These are phyloP conservation scores for Boletus reticuloceps DNA, from an alignment of 768 basidiomycete genomes.

Conservation along the genomic window DNA sequence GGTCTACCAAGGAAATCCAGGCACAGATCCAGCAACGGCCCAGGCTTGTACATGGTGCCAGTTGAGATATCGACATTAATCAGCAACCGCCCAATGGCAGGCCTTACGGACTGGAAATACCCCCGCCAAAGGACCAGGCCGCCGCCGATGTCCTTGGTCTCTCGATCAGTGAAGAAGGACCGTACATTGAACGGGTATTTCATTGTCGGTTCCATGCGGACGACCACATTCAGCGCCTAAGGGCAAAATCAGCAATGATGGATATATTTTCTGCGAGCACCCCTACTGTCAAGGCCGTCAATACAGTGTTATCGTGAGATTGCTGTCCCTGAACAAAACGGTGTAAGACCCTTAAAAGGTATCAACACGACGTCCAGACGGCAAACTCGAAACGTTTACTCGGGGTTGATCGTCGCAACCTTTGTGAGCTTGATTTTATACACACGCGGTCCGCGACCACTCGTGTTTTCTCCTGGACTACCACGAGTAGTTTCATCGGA, in stretches of 20 bases:
- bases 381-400: slow-evolving; percentile 31
- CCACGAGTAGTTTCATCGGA: slow-evolving; percentile 36
- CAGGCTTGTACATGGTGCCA: slow-evolving; percentile 70
- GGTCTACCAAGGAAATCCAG: slow-evolving; percentile 48
- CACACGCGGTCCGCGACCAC: slow-evolving; percentile 50
- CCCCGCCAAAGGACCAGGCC: slow-evolving; percentile 77
- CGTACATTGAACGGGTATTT: slow-evolving; percentile 70
- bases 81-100: slow-evolving; percentile 58
- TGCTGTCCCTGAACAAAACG: slow-evolving; percentile 66
- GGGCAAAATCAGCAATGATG: not conserved
- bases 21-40: slow-evolving; percentile 56
- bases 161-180: slow-evolving; percentile 66
- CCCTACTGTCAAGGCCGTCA: slow-evolving; percentile 64
- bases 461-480: slow-evolving; percentile 32
- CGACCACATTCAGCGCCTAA: slow-evolving; percentile 71
- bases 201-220: slow-evolving; percentile 71
- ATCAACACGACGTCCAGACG: slow-evolving; percentile 22
- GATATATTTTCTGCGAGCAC: not conserved
- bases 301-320: slow-evolving; percentile 62
- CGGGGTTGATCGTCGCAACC: slow-evolving; percentile 59
- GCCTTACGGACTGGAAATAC: slow-evolving; percentile 77
- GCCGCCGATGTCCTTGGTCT: slow-evolving; percentile 50
- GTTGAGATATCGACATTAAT: slow-evolving; percentile 80
- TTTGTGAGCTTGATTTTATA: slow-evolving; percentile 64
- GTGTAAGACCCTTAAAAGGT: slow-evolving; percentile 49